Conservation (phyloP, 305 asterid species). For the Fraxinus greggii region DNA sequence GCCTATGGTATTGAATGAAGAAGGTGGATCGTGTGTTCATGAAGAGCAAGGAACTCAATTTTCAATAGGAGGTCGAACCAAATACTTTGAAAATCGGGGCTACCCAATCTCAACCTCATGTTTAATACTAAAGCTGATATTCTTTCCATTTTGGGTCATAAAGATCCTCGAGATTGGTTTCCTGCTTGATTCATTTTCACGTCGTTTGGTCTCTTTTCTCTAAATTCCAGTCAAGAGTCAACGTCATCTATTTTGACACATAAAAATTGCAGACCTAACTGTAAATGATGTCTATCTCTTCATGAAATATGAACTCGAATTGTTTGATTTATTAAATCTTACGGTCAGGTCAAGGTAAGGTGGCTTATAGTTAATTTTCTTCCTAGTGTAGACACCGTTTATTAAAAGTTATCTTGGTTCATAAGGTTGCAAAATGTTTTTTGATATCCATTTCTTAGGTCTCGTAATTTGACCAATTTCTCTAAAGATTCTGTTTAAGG, state of each 20-base stretch:
- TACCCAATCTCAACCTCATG: background rate
- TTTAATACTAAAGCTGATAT: background rate
- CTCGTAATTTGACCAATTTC: background rate
- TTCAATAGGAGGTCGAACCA: background rate
- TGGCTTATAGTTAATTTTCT: background rate
- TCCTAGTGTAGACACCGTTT: background rate
- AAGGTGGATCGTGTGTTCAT: too few relatives aligned
- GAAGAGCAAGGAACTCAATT: background rate
- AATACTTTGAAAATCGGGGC: background rate
- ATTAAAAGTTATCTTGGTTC: background rate
- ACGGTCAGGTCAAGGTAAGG: background rate
- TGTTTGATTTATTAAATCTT: background rate
- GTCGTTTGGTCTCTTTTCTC: background rate
- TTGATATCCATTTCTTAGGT: background rate
- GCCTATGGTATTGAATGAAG: background rate
- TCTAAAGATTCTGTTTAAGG: background rate
- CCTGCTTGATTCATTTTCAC: background rate
- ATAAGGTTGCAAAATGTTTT: background rate
- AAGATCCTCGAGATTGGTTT: background rate
- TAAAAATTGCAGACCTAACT: background rate
- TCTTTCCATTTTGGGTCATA: background rate
- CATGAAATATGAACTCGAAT: background rate
- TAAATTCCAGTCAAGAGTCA: background rate
- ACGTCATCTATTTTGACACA: background rate
- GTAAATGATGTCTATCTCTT: background rate